Evolutionary conservation across 2,329 filamentous ascomycete species (phyloP).

Genomic region (Thielaviopsis euricoi): DNA sequence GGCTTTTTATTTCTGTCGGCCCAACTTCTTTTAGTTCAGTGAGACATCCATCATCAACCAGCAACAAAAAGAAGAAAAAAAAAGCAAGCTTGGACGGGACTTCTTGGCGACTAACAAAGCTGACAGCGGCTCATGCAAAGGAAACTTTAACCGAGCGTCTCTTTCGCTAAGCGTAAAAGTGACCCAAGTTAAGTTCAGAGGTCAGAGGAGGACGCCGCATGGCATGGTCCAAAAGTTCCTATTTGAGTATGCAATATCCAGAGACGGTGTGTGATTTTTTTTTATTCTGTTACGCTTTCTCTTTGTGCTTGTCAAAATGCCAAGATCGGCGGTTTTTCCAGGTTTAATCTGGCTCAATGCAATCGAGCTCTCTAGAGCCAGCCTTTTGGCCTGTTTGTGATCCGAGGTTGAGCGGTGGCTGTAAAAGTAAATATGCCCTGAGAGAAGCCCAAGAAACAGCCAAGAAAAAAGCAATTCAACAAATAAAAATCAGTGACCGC

Average conservation of each 20-base stretch:
- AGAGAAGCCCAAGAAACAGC: too few relatives aligned
- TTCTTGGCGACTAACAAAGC: neutral
- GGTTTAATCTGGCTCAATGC: neutral
- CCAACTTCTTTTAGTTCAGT: too few relatives aligned
- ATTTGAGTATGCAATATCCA: neutral
- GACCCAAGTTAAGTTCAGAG: neutral
- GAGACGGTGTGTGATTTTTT: neutral
- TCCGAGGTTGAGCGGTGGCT: neutral
- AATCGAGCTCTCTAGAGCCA: neutral
- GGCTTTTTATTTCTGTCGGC: too few relatives aligned
- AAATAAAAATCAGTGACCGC: too few relatives aligned
- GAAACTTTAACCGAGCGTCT: neutral
- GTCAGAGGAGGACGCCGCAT: too few relatives aligned
- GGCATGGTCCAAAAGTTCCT: neutral
- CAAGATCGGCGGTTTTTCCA: neutral
- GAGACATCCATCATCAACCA: neutral
- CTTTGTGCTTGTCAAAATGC: neutral
- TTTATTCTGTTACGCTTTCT: too few relatives aligned
- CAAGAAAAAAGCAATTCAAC: too few relatives aligned
- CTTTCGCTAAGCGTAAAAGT: neutral
- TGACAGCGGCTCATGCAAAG: neutral
- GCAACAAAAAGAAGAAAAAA: neutral
- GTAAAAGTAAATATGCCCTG: neutral
- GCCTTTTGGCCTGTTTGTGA: neutral
- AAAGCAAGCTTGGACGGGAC: neutral